Evolutionary conservation across 1,139 yeast species (phyloP).

Genomic region (Schwanniomyces etchellsii): DNA sequence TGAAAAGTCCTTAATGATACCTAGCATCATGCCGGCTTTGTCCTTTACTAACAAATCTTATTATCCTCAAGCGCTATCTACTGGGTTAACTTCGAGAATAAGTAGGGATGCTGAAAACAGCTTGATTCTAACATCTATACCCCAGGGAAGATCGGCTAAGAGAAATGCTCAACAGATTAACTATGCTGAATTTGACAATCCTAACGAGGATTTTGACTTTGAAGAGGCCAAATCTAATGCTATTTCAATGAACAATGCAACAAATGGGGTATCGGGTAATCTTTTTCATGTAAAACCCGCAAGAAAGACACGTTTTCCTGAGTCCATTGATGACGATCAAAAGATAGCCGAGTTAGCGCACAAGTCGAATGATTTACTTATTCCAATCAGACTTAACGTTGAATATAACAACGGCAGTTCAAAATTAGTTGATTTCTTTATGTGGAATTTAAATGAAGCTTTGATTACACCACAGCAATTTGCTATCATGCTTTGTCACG

Average conservation of each 20-base stretch:
- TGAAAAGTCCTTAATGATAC: no score
- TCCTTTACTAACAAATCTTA: slow-evolving; percentile 19
- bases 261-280: slow-evolving; percentile 23
- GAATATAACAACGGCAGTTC: slow-evolving; percentile 59
- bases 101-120: slow-evolving; percentile 57
- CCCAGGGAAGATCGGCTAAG: slow-evolving; percentile 73
- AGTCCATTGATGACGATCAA: slow-evolving; percentile 18
- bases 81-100: slow-evolving; percentile 64
- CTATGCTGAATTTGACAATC: slow-evolving; percentile 69
- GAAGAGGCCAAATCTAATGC: slow-evolving; percentile 44
- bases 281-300: slow-evolving; percentile 31
- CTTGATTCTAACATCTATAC: slow-evolving; percentile 59
- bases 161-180: slow-evolving; percentile 69
- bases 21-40: slow-evolving; percentile 9
- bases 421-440: slow-evolving; percentile 71
- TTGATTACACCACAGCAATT: slow-evolving; percentile 79
- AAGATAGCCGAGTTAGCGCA: slow-evolving; percentile 22
- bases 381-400: slow-evolving; percentile 75
- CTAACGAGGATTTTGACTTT: slow-evolving; percentile 61
- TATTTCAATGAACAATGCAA: slow-evolving; percentile 15
- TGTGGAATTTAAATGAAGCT: slow-evolving; percentile 86
- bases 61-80: slow-evolving; percentile 70
- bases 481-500: slow-evolving; percentile 74
- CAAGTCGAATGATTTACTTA: slow-evolving; percentile 40
- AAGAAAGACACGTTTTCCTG: slow-evolving; percentile 24